Conservation (phyloP, 169 alveolate genomes). For the Plasmodium gaboni region DNA sequence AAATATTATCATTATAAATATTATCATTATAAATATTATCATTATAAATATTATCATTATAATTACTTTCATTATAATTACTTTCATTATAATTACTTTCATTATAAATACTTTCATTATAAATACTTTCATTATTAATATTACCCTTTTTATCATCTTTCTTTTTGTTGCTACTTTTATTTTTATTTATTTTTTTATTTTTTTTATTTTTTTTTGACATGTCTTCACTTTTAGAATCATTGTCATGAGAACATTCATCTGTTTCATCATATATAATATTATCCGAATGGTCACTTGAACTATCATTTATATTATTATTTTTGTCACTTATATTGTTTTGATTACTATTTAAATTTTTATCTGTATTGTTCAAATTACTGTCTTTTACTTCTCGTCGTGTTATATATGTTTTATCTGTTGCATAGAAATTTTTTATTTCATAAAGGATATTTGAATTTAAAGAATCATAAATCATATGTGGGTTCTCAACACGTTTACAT, state of each 20-base stretch:
- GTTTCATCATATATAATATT: background rate
- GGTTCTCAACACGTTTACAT: slow-evolving; percentile 24
- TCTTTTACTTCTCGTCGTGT: background rate
- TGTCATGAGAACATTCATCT: background rate
- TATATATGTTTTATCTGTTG: slow-evolving; percentile 14
- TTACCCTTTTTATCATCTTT: background rate
- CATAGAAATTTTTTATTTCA: slow-evolving; percentile 43
- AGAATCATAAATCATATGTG: slow-evolving; percentile 55
- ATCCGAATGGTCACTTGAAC: background rate
- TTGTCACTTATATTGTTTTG: background rate
- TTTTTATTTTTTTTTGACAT: background rate
- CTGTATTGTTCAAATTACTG: background rate
- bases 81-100: too few species aligned
- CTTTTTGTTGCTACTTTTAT: background rate
- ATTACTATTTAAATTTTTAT: background rate
- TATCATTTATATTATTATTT: background rate
- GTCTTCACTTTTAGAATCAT: background rate
- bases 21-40: too few species aligned
- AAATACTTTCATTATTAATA: background rate
- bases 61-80: too few species aligned
- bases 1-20: too few species aligned
- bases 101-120: background rate
- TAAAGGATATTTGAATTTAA: slow-evolving; percentile 36
- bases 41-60: too few species aligned
- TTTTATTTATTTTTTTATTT: background rate